phyloP scores from a whole-genome alignment of 805 yeast genomes.

The Hanseniaspora singularis region DNA sequence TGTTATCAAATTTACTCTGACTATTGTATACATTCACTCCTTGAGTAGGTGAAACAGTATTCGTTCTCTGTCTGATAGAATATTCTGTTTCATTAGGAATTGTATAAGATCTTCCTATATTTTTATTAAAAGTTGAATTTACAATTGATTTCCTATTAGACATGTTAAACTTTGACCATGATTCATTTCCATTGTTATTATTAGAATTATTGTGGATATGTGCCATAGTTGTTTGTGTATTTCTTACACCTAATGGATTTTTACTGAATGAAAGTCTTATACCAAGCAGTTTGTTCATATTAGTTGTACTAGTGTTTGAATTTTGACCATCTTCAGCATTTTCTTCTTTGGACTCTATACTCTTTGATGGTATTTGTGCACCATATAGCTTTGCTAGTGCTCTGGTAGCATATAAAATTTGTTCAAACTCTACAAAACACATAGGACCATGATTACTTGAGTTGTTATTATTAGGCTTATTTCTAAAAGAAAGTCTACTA shows the following conservation, averaged over 20 bases:
- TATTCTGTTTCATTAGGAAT: too few species aligned
- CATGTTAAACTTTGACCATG: too few species aligned
- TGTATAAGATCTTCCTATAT: too few species aligned
- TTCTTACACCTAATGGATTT: constrained; percentile 94
- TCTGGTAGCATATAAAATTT: constrained; percentile 82
- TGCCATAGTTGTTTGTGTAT: constrained; percentile 39
- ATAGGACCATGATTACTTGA: constrained; percentile 88
- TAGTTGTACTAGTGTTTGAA: constrained; percentile 31
- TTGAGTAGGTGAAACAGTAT: too few species aligned
- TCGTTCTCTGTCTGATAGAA: too few species aligned
- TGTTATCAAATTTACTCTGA: too few species aligned
- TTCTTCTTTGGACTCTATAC: too few species aligned
- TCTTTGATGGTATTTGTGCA: constrained; percentile 64
- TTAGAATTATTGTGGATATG: constrained; percentile 17
- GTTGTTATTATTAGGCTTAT: constrained; percentile 41
- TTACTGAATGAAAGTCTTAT: constrained; percentile 87
- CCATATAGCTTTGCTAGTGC: constrained; percentile 93
- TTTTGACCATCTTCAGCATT: neutral
- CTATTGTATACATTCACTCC: too few species aligned
- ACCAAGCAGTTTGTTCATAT: constrained; percentile 59
- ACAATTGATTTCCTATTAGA: too few species aligned
- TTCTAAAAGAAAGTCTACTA: constrained; percentile 81
- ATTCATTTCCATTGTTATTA: constrained; percentile 1
- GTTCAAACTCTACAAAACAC: constrained; percentile 99
- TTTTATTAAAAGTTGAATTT: too few species aligned